phyloP scores from a whole-genome alignment of 2,329 filamentous ascomycete genomes.

The Talaromyces marneffei region DNA sequence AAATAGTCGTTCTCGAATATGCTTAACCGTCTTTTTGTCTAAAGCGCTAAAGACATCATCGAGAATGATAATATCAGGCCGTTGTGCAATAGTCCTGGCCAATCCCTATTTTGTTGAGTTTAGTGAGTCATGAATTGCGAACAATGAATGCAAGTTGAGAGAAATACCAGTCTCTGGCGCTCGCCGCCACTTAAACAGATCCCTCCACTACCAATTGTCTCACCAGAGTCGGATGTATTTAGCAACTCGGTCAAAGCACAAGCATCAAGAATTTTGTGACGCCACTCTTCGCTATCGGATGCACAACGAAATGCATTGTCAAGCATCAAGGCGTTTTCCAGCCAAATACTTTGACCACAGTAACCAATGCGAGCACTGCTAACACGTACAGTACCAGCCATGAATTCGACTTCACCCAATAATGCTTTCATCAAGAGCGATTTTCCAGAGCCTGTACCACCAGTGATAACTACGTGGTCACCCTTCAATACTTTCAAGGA shows the following conservation, averaged over 20 bases:
- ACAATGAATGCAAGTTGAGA: neutral
- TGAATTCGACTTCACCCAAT: neutral
- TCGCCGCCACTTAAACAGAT: neutral
- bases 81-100: neutral
- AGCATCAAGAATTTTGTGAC: neutral
- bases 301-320: neutral
- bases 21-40: neutral
- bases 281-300: neutral
- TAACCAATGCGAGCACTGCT: neutral
- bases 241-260: neutral
- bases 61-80: neutral
- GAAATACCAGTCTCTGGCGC: neutral
- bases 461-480: neutral
- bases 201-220: neutral
- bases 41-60: neutral
- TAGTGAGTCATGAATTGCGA: neutral
- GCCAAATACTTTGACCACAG: neutral
- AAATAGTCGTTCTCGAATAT: neutral
- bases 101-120: neutral
- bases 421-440: neutral
- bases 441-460: neutral
- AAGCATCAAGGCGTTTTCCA: neutral
- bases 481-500: neutral
- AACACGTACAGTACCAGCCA: neutral
- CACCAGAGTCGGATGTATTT: neutral